Conservation (phyloP, 768 basidiomycete species). For the Tulasnella sp. region DNA sequence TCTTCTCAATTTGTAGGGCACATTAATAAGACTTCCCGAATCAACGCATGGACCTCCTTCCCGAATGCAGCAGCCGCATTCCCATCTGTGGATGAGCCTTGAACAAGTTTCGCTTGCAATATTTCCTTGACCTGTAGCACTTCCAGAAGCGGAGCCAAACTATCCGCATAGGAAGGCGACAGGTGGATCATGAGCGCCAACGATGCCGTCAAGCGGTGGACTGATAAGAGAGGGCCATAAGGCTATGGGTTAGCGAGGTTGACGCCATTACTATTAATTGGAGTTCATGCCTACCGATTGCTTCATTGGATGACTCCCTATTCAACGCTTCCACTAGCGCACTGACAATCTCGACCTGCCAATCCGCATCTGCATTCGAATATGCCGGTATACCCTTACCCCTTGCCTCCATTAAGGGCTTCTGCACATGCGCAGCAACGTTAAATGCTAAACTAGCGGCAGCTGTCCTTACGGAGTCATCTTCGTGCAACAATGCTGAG, state of each 20-base stretch:
- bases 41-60: no score
- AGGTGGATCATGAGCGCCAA: slow-evolving; percentile 66
- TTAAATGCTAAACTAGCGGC: slow-evolving; percentile 80
- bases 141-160: slow-evolving; percentile 50
- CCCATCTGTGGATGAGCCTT: neutral
- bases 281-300: no score
- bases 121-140: slow-evolving; percentile 52
- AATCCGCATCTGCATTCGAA: slow-evolving; percentile 26
- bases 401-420: slow-evolving; percentile 37
- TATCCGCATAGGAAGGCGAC: slow-evolving; percentile 54
- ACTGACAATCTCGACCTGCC: slow-evolving; percentile 71
- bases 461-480: slow-evolving; percentile 58
- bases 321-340: slow-evolving; percentile 73
- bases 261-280: slow-evolving; percentile 3
- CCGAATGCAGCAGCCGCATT: slow-evolving; percentile 5
- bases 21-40: no score
- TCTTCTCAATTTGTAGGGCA: no score
- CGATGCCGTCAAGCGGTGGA: slow-evolving; percentile 73
- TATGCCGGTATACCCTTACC: neutral
- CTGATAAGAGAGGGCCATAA: slow-evolving; percentile 29
- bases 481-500: slow-evolving; percentile 48
- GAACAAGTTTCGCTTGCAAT: slow-evolving; percentile 45
- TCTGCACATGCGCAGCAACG: slow-evolving; percentile 55
- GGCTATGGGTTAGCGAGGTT: neutral
- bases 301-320: slow-evolving; percentile 62